Evolutionary conservation across 1,139 yeast species (phyloP), one percentile per base, ranked within the genome.

Genomic region (Oligophagozyma castellii): DNA sequence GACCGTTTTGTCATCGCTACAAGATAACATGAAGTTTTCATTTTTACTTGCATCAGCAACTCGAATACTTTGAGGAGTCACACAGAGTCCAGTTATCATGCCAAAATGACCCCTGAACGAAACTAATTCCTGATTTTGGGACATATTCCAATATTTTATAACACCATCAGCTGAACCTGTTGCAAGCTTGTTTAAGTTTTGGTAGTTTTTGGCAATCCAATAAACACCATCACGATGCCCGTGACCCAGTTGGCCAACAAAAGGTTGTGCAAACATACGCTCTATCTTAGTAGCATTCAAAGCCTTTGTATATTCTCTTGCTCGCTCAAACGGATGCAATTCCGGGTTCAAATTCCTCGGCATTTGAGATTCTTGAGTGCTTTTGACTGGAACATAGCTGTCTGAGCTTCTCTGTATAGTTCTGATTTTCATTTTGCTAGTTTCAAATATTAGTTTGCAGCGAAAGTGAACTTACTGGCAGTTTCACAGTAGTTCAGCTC

Each of bases 181-280:
- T 1, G 96, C 96, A 19, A 86, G 59, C 44, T 74, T 74, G 48
- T 72, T 78, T 30, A 86, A 65, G 23, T 70, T 62, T 29, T 67
- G 58, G 46, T 73, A 73, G 55, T 86, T 79, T 52, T 77, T 78
- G 8, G 95, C 93, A 29, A 92, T 68, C 18, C 75, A 63, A 54
- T 89, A 89, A n/a, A 92, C 83, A 30, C 96, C 96, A 51, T 92
- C 98, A 34, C 92, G 62, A 48, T 92, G 98, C 8, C 98, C 98
- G 41, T 73, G 70, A 2, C 99, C 98, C 21, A 92, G 59, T 51
- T 92, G 96, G 1, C 95, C 95, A 12, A 92, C 66, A 55, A 92
- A 89, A 4, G 99, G 99, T 50, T 86, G 86, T 0, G 99, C 98
- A 67, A 92, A 89, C 81, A 89, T 78, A 42, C 95, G 65, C 50